Base-by-base conservation (phyloP, 2,329 filamentous ascomycete genomes). In the Leptographium flavum region DNA sequence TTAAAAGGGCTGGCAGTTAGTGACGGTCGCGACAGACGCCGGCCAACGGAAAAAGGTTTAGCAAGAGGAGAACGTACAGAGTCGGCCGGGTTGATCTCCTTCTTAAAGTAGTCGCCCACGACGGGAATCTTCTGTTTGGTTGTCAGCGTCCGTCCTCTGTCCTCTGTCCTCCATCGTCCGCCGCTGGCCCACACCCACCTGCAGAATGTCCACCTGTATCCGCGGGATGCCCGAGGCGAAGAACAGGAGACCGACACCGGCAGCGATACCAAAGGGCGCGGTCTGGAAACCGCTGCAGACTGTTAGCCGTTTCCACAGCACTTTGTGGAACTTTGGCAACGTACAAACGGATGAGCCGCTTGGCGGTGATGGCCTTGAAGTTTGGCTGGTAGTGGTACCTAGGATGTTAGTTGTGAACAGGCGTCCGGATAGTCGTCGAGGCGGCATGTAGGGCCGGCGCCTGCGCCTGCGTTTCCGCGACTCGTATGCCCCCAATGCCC, bases 321-420 rank as follows among this genome's bases (percentile, higher is more conserved):
- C 7, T 25, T 15, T 21, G 21, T 13, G 17, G 14, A 19, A 15
- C 15, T 28, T 14, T 9, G 23, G 14, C 5, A 3, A 42, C 47
- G 42, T 38, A 52, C 46, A 43, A 45, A 17, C 48, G 32, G 30
- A 37, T 66, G 71, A 71, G 10, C 8, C 37, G 33, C 45, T 49
- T 49, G 41, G 28, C 21, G 33, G 74, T 76, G 59, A 67, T 67
- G 53, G 76, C 74, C 41, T 59, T 60, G 50, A 77, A 44, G 56
- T 79, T 69, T 42, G 71, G 65, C 61, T 77, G 71, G 62, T 66
- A 67, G 54, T 69, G 66, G 67, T 80, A 81, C 62, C 78, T 81
- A 47, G 19, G 15, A 36, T 28, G 10, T 27, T 27, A 28, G n/a
- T n/a, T n/a, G n/a, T n/a, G n/a, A n/a, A n/a, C n/a, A n/a, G n/a